phyloP scores from a whole-genome alignment of 345 rosid genomes.

The Dovyalis caffra region DNA sequence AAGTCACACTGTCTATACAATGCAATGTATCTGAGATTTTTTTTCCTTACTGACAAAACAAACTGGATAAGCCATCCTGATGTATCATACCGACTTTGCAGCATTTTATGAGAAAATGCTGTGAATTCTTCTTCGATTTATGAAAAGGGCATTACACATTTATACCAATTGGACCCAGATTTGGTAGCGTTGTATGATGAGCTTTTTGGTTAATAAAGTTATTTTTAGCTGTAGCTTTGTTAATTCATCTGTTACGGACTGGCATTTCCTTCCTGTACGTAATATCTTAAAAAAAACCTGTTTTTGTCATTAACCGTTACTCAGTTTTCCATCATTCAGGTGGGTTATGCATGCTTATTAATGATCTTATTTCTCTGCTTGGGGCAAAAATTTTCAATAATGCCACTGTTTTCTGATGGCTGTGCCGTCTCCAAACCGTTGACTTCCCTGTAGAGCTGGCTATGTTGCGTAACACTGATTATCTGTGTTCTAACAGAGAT shows the following conservation, averaged over 20 bases:
- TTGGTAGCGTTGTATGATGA: conserved; percentile 1
- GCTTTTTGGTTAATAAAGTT: not conserved
- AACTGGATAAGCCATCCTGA: conserved; percentile 14
- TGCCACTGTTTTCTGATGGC: not conserved
- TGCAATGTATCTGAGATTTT: conserved; percentile 27
- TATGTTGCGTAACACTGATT: not conserved
- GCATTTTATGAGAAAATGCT: conserved; percentile 18
- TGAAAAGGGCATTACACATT: conserved; percentile 27
- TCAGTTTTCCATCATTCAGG: not conserved
- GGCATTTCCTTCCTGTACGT: not conserved
- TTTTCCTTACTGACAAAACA: conserved; percentile 10
- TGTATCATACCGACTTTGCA: conserved; percentile 31
- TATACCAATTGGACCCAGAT: conserved; percentile 16
- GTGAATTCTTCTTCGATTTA: conserved; percentile 3
- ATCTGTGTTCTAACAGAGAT: not conserved
- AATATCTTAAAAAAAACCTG: not conserved
- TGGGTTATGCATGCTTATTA: not conserved
- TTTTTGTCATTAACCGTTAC: not conserved
- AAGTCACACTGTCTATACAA: conserved; percentile 14
- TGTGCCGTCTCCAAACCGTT: not conserved
- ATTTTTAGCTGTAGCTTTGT: not conserved
- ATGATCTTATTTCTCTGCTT: not conserved
- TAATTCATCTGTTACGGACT: not conserved
- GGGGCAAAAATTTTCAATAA: not conserved
- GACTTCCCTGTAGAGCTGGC: not conserved